Conservation (phyloP, 1,284 basidiomycete genomes). For the Rhodotorula sp. region DNA sequence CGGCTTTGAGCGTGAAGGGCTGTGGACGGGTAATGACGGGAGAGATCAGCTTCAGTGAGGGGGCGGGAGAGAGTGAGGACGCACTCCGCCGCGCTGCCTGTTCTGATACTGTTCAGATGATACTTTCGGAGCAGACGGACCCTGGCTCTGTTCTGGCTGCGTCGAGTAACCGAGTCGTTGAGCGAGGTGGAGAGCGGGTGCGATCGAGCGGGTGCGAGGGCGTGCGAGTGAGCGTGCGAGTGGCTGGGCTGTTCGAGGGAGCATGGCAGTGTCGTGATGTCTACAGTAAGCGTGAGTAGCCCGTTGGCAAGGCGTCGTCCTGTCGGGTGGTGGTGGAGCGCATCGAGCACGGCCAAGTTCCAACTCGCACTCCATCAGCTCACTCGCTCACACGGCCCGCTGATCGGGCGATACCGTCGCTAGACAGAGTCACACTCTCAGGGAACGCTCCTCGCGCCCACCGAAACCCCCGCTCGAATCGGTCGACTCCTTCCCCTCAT, state of each 20-base stretch:
- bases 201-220: neutral
- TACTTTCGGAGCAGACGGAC: slow-evolving; percentile 4
- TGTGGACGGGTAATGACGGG: slow-evolving; percentile 2
- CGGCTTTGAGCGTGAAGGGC: slow-evolving; percentile 83
- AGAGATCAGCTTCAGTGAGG: neutral
- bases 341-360: neutral
- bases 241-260: neutral
- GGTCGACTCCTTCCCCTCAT: neutral
- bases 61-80: neutral
- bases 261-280: neutral
- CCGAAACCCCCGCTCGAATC: too few relatives aligned
- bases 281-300: too few relatives aligned
- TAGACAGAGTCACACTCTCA: too few relatives aligned
- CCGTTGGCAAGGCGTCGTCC: too few relatives aligned
- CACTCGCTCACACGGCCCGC: neutral
- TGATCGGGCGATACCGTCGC: too few relatives aligned
- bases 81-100: slow-evolving; percentile 16
- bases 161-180: neutral
- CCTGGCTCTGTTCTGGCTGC: neutral
- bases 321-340: too few relatives aligned
- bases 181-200: neutral
- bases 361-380: neutral
- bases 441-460: too few relatives aligned
- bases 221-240: neutral
- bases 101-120: slow-evolving; percentile 8